A percentile compares a stretch with the other conserved stretches of the same genome.
Evolutionary conservation across 225 moss, liverwort and hornwort genomes (phyloP).

Genomic region (Neckera pumila): DNA sequence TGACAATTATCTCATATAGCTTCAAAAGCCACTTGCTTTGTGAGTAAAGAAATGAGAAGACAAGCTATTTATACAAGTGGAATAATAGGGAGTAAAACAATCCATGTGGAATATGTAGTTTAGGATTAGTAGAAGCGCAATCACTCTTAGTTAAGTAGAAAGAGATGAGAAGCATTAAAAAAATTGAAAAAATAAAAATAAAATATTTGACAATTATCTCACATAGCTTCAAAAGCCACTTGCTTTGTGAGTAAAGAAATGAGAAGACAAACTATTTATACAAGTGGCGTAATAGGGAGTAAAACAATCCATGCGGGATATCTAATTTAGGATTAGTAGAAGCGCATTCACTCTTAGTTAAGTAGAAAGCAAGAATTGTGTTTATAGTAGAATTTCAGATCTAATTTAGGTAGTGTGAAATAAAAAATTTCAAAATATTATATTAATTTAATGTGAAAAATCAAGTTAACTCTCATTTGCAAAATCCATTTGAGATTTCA

Average conservation of each 20-base stretch:
- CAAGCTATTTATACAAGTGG: too few species aligned
- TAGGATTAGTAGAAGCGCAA: not conserved
- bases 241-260: too few species aligned
- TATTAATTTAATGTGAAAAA: too few species aligned
- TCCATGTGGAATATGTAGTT: fast-evolving
- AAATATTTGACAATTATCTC: fast-evolving
- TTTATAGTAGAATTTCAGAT: not conserved
- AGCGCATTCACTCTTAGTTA: not conserved
- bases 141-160: not conserved
- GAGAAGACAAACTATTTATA: not conserved
- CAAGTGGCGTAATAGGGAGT: too few species aligned
- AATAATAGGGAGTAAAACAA: too few species aligned
- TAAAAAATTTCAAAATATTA: too few species aligned
- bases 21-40: not conserved
- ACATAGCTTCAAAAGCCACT: fast-evolving
- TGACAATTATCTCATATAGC: fast-evolving
- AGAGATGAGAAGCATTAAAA: too few species aligned
- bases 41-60: not conserved
- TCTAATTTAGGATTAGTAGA: not conserved
- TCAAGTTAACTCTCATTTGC: too few species aligned
- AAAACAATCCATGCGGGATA: too few species aligned
- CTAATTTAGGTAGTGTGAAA: too few species aligned
- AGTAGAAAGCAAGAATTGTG: not conserved
- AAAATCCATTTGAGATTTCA: too few species aligned
- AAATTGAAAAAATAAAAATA: too few species aligned